These are phyloP conservation scores for Rehmannia glutinosa DNA, from an alignment of 257 asterid genomes.

Conservation along the genomic window DNA sequence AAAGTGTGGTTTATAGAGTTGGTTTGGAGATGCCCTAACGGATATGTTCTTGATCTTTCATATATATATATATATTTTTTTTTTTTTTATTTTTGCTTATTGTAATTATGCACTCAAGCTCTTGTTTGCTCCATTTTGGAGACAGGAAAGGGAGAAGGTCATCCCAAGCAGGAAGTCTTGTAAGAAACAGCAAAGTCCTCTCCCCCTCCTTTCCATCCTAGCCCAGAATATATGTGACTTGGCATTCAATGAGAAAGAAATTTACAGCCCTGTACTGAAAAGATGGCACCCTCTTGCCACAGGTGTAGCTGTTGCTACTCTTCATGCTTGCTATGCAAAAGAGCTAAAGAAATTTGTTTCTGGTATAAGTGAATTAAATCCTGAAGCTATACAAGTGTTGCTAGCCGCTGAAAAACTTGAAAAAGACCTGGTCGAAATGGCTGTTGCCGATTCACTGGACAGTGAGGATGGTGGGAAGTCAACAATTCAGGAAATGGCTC, in stretches of 20 bases:
- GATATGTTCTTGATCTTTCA: neutral
- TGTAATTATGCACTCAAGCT: constrained; percentile 34
- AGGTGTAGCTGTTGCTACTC: constrained; percentile 87
- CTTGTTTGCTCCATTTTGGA: constrained; percentile 46
- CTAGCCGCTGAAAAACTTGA: constrained; percentile 87
- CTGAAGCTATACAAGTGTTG: constrained; percentile 88
- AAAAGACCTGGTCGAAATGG: constrained; percentile 87
- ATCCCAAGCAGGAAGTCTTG: constrained; percentile 61
- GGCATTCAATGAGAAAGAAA: constrained; percentile 88
- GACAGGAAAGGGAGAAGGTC: constrained; percentile 88
- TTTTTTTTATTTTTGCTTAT: neutral
- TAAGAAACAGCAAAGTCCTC: constrained; percentile 59
- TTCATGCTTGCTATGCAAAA: constrained; percentile 71
- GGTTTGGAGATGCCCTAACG: too few relatives aligned
- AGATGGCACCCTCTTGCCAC: constrained; percentile 87
- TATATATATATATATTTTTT: neutral
- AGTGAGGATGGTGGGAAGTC: constrained; percentile 98
- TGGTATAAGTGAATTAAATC: constrained; percentile 69
- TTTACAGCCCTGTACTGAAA: constrained; percentile 78
- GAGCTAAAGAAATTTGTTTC: constrained; percentile 74
- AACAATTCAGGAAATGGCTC: constrained; percentile 88
- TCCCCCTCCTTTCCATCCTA: constrained; percentile 72
- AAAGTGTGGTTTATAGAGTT: too few relatives aligned
- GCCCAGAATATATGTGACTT: constrained; percentile 71
- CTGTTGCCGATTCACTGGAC: constrained; percentile 80